phyloP scores from a whole-genome alignment of 2,329 filamentous ascomycete species.

The Apiospora arundinis region DNA sequence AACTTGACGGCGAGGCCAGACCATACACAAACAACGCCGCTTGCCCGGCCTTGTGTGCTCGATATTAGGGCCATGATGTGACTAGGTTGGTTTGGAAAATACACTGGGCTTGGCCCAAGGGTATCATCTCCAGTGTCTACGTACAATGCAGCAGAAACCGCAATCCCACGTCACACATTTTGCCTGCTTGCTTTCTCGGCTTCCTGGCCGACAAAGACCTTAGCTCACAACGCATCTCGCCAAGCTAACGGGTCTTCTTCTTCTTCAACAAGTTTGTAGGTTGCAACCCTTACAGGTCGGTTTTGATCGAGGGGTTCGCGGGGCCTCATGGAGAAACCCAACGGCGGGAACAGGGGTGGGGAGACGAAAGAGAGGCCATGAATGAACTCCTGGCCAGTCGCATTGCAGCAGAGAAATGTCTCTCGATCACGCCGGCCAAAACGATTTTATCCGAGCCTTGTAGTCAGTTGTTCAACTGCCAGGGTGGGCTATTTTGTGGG shows the following conservation, averaged over 20 bases:
- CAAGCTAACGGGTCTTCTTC: conserved; percentile 13
- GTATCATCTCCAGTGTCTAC: not conserved
- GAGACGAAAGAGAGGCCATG: not conserved
- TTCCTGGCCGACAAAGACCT: conserved; percentile 14
- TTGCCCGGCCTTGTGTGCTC: not conserved
- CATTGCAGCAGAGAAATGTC: not conserved
- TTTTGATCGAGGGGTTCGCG: conserved; percentile 15
- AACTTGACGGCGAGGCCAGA: not conserved
- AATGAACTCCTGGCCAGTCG: not conserved
- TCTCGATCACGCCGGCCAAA: conserved; percentile 9
- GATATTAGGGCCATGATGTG: not conserved
- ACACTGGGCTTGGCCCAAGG: not conserved
- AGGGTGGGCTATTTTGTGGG: conserved; percentile 6
- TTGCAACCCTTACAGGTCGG: conserved; percentile 8
- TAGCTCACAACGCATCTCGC: not conserved
- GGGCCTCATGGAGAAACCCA: not conserved
- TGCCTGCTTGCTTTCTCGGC: conserved; percentile 18
- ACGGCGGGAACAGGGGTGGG: conserved; percentile 9
- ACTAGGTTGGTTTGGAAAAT: not conserved
- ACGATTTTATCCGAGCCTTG: conserved; percentile 20
- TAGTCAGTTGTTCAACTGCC: conserved; percentile 14
- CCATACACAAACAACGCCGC: not conserved
- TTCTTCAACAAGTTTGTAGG: conserved; percentile 6
- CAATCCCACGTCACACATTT: conserved; percentile 2
- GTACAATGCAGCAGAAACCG: not conserved